Evolutionary conservation across 805 yeast species (phyloP).

Genomic region (Hanseniaspora mollemarum): DNA sequence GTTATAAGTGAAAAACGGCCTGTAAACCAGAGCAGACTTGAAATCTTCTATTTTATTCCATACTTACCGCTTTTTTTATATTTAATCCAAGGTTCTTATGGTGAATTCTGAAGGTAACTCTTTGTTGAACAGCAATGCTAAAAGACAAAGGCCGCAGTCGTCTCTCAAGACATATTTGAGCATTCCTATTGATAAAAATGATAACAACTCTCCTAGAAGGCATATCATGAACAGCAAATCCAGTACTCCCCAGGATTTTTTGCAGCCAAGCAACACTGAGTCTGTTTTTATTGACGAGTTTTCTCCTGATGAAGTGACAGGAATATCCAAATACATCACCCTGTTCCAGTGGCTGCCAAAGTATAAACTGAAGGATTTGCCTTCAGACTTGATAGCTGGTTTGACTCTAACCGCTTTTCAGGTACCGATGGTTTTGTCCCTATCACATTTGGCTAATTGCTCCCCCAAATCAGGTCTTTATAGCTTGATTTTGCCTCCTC

Average conservation of each 20-base stretch:
- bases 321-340: constrained; percentile 6
- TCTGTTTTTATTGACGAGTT: neutral
- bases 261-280: neutral
- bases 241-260: neutral
- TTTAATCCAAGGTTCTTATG: neutral
- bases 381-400: constrained; percentile 11
- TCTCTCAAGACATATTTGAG: constrained; percentile 10
- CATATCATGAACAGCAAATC: neutral
- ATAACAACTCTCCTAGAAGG: neutral
- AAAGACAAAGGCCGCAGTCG: neutral
- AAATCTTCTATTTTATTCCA: no score
- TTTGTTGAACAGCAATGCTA: neutral
- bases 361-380: neutral
- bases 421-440: constrained; percentile 13
- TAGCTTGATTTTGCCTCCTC: constrained; percentile 16
- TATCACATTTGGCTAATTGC: constrained; percentile 12
- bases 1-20: no score
- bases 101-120: neutral
- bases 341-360: constrained; percentile 14
- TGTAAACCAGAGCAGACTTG: no score
- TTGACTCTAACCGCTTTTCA: constrained; percentile 15
- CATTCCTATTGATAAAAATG: constrained; percentile 5
- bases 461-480: constrained; percentile 14
- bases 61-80: neutral
- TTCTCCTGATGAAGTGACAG: neutral